Evolutionary conservation across 2,329 filamentous ascomycete species (phyloP), one percentile per base, ranked within the genome.

Genomic region (Ophiostoma sp.): DNA sequence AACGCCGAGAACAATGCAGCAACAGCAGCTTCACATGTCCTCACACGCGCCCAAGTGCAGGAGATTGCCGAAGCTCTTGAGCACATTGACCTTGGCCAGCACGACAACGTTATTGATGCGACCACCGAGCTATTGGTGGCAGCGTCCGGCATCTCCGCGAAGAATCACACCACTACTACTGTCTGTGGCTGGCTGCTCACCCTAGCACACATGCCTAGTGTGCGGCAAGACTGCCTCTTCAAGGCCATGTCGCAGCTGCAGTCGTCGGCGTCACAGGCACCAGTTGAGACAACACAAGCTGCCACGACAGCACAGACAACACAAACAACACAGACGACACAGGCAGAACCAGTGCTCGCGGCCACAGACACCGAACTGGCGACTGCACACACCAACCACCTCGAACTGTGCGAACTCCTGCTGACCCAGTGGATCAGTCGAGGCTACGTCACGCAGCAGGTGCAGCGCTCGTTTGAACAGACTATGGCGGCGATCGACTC

Each of bases 371-470:
- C 61, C n/a, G 15, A 42, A 66, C 28, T 25, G 31, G 25, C 28
- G 25, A 57, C 11, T 7, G 55, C 55, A 66, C 50, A 55, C 22
- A 45, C 6, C 61, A 19, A 33, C 48, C 50, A 19, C 22, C 12
- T 22, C 45, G 78, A 79, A 33, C 61, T 82, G 42, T 79, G 77
- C 63, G 75, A 77, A 4, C 75, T 82, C 52, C 68, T 81, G 4
- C 36, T 80, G 7, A 74, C 76, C 3, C 80, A 81, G 66, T 82
- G 80, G 80, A 50, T 66, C 12, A 81, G 79, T 61, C 77, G 77
- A 15, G 77, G 77, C 12, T 79, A 79, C 69, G 69, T 80, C 59
- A 64, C 55, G 50, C 28, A 55, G 36, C 57, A 57, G 25, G 71
- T 42, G 12, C 57, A 15, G 61, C 33, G 11, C 59, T 4, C 36